Base-by-base conservation (phyloP, 148 eudicot species). In the Chenopodium album region DNA sequence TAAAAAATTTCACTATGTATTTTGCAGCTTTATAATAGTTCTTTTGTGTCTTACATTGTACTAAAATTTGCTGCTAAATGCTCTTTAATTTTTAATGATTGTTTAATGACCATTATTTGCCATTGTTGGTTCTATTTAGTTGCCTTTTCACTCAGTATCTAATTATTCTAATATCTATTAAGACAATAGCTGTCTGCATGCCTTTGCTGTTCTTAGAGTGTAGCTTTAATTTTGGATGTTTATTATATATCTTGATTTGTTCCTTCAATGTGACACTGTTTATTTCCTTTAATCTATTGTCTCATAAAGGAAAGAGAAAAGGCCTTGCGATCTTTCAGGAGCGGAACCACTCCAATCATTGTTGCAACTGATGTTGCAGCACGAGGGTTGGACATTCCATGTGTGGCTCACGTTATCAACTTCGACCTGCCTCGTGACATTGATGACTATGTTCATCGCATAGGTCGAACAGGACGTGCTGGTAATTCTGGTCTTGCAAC, bases 341-440 rank as follows among this genome's bases (percentile, higher is more conserved):
- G 74, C 7, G 94, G 97, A 76, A 76, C 75, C 11, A 93, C 92
- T 23, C 91, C 94, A 67, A 87, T 92, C 37, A 84, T 92, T 83
- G 97, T 92, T 0, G 97, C 97, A 4, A 92, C 97, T n/a, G 96
- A 92, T 84, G 93, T 92, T 11, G 96, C 96, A 26, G 89, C 96
- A 20, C 84, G 96, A 73, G 96, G 95, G 2, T 80, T 92, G 68
- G 96, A 92, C 79, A 89, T 92, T 60, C 96, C 96, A 32, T 79
- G 84, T 64, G 96, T 92, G 56, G 90, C 93, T 66, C 96, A 92
- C 19, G 96, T 92, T 78, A 83, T 92, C 83, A 92, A 92, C 87
- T 92, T 81, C 44, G 96, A 92, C 81, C 70, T 92, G 85, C 96
- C 96, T 19, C 88, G 83, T 70, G 92, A 88, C 82, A 90, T 92